Evolutionary conservation across 2,329 filamentous ascomycete species (phyloP).

Genomic region (Cladosporium sp.): DNA sequence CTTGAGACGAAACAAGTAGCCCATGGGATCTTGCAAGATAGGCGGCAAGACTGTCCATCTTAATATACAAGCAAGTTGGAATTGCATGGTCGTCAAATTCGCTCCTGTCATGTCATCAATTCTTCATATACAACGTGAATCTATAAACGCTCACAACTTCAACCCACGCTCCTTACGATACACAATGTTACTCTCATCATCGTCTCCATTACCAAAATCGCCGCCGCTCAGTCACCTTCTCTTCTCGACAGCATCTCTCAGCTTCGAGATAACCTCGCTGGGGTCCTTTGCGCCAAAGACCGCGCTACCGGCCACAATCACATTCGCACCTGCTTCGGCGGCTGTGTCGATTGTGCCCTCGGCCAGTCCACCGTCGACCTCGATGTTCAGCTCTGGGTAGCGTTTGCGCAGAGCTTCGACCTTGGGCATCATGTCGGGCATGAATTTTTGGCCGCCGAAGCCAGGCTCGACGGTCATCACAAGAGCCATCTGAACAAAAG

Average conservation of each 20-base stretch:
- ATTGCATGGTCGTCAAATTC: too few relatives aligned
- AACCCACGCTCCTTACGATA: not conserved
- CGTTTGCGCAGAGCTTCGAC: constrained; percentile 74
- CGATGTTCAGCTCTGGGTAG: constrained; percentile 92
- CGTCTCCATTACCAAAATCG: too few relatives aligned
- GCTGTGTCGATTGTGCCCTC: constrained; percentile 88
- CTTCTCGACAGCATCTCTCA: constrained; percentile 74
- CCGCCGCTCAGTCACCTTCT: constrained; percentile 31
- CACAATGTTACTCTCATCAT: not conserved
- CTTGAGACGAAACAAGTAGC: too few relatives aligned
- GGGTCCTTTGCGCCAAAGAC: constrained; percentile 92
- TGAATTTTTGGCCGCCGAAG: constrained; percentile 98
- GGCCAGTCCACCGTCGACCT: constrained; percentile 90
- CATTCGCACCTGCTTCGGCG: constrained; percentile 91
- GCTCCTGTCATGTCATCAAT: not conserved
- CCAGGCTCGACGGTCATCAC: constrained; percentile 98
- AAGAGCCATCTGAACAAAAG: constrained; percentile 75
- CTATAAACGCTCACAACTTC: not conserved
- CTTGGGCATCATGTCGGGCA: constrained; percentile 92
- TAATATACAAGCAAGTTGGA: too few relatives aligned
- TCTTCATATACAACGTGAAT: not conserved
- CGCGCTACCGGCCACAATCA: constrained; percentile 94
- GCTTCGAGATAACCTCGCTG: constrained; percentile 73
- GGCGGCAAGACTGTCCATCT: too few relatives aligned
- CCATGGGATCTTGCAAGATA: too few relatives aligned